Conservation (phyloP, 257 asterid species). For the Jacaranda copaia region DNA sequence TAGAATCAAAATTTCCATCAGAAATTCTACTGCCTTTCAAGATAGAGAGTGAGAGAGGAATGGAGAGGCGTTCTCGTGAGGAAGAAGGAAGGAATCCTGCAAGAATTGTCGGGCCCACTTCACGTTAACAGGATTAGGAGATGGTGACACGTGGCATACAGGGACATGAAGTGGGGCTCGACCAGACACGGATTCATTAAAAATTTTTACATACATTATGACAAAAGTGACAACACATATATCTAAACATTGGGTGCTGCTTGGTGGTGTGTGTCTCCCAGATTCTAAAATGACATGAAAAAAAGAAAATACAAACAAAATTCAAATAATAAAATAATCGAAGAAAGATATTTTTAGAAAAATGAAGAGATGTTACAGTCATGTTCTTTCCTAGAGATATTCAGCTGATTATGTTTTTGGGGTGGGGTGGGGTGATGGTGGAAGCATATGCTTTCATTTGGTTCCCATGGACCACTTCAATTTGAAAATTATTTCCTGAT, state of each 20-base stretch:
- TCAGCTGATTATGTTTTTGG: background rate
- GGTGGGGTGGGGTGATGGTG: background rate
- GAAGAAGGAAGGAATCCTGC: conserved; percentile 45
- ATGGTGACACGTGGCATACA: conserved; percentile 38
- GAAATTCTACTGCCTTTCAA: conserved; percentile 2
- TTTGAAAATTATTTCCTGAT: background rate
- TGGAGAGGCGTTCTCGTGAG: conserved; percentile 46
- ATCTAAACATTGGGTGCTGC: background rate
- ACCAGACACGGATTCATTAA: background rate
- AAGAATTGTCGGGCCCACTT: conserved; percentile 40
- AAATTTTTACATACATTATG: too few relatives aligned
- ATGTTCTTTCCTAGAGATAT: background rate
- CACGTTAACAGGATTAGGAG: background rate
- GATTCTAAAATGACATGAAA: background rate
- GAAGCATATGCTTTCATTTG: background rate
- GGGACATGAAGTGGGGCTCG: conserved; percentile 32
- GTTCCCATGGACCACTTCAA: background rate
- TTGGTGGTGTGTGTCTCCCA: background rate
- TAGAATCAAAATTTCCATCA: background rate
- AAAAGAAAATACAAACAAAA: background rate
- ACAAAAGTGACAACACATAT: background rate
- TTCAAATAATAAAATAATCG: background rate
- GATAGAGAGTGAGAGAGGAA: conserved; percentile 5
- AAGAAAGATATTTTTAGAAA: background rate
- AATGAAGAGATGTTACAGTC: conserved; percentile 11